Evolutionary conservation across 1,139 yeast species (phyloP), one percentile per base, ranked within the genome.

Genomic region (Casaregolazyma suthepensis): DNA sequence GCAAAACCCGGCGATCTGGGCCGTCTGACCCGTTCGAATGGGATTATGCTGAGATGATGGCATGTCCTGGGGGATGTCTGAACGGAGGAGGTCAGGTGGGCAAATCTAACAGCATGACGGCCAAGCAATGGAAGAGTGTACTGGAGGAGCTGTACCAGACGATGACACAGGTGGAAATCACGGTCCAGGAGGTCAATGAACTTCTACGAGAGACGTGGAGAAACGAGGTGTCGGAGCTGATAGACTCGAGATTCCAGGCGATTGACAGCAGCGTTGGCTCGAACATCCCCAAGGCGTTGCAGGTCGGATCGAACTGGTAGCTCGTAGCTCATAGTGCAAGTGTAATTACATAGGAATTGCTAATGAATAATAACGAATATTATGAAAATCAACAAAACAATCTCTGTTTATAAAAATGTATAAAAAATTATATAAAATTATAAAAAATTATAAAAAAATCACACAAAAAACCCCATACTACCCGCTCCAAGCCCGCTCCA

Each of bases 21-120:
- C 46, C 52, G 10, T 52, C 57, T 3, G 93, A 87, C 59, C 85
- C 93, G 0, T 70, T 80, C 18, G 76, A 74, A 47, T 85, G 88
- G 63, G 95, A 89, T 59, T 88, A 87, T 63, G 89, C 93, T 4
- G 99, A 93, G 64, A 87, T 93, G 40, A 91, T 90, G 97, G 99
- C 99, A 1, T 93, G 99, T 68, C 99, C 99, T 2, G 89, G 88
- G 42, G 99, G 99, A 1, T 93, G 99, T 65, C 87, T 91, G 55
- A 93, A 93, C 65, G 99, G 99, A 7, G 98, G 99, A 17, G 99
- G 99, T 0, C 93, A 90, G 64, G 83, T 87, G 42, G 75, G 79
- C 19, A 73, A 79, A 37, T 82, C 87, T 0, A 67, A 59, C 3
- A 61, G 58, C 17, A 53, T 63, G 6, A 56, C 62, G 5, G 53